Evolutionary conservation across 2,329 filamentous ascomycete species (phyloP), one percentile per base, ranked within the genome.

Genomic region (Diaporthe sp.): DNA sequence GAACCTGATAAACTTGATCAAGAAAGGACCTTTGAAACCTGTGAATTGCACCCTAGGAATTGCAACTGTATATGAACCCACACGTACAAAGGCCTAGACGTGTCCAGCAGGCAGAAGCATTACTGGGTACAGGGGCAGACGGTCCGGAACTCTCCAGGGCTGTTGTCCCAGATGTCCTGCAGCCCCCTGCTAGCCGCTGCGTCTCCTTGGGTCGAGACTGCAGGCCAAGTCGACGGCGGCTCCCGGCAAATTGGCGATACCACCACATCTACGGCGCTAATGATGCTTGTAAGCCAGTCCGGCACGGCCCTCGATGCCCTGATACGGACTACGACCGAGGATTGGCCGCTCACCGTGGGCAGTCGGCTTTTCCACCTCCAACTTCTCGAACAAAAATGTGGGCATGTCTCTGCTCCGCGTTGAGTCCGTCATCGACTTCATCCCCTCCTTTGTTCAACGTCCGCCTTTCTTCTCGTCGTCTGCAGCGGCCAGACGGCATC

Each of bases 231-330:
- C 61, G 61, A 67, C 45, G 61, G 61, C 61, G 61, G 42, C 61
- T 45, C 52, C 67, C 69, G 69, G 69, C 42, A 71, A 60, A 71
- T 52, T 71, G 42, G 55, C 50, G 61, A 35, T 52, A n/a, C 42
- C 6, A 45, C 54, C 30, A 42, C 30, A 52, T 40, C 42, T 71
- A 50, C 55, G 35, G 58, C 55, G 45, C 42, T 72, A 64, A 72
- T 33, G 15, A 70, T 70, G 67, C 67, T 45, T 40, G 55, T 17
- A 52, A 38, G 42, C 40, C 57, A 72, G 45, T 45, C 57, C 70
- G 57, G 57, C 70, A 72, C 40, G 30, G 70, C 70, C 42, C n/a
- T 50, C 3, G 57, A 33, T 72, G 57, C 8, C 57, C 54, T 64
- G 42, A 50, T 52, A 58, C 40, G 45, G 35, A 28, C 57, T 52